Percentiles rank a stretch among this genome's conserved stretches.
Conservation (phyloP, 805 yeast species). For the Cyberlindnera mycetangii region DNA sequence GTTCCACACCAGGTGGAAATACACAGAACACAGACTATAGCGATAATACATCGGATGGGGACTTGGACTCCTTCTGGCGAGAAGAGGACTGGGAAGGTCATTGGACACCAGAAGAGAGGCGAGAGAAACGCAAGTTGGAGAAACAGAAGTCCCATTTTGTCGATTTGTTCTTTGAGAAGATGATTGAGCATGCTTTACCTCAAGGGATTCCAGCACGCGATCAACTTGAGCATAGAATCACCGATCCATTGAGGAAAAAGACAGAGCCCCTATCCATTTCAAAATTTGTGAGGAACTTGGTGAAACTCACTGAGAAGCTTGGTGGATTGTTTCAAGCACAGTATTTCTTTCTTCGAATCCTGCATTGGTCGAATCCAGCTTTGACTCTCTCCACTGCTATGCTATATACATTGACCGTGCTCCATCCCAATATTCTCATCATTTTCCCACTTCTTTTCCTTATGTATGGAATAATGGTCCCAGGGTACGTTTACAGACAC, state of each 20-base stretch:
- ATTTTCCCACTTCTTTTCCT: conserved; percentile 59
- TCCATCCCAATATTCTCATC: conserved; percentile 67
- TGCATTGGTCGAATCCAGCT: conserved; percentile 76
- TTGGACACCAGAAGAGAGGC: conserved; percentile 5
- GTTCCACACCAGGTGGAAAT: neutral
- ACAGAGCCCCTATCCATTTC: conserved; percentile 58
- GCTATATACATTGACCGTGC: conserved; percentile 61
- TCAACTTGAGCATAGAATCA: conserved; percentile 38
- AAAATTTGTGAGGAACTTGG: conserved; percentile 53
- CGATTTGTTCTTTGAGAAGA: conserved; percentile 53
- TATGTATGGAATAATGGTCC: conserved; percentile 58
- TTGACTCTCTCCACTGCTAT: conserved; percentile 60
- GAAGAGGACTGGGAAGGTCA: conserved; percentile 15
- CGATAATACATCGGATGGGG: conserved; percentile 23
- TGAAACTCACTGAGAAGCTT: conserved; percentile 51
- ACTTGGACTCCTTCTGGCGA: conserved; percentile 25
- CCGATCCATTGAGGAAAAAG: conserved; percentile 42
- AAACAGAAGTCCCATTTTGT: conserved; percentile 45
- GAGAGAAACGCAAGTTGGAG: conserved; percentile 11
- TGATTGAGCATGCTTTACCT: conserved; percentile 49
- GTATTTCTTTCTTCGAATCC: conserved; percentile 53
- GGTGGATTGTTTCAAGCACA: conserved; percentile 58
- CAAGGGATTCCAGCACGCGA: conserved; percentile 47
- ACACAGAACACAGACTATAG: neutral
- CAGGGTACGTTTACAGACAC: conserved; percentile 67